A percentile compares a stretch with the other conserved stretches of the same genome.
Conservation (phyloP, 1,139 yeast species). For the Barnettozyma hawaiiensis region DNA sequence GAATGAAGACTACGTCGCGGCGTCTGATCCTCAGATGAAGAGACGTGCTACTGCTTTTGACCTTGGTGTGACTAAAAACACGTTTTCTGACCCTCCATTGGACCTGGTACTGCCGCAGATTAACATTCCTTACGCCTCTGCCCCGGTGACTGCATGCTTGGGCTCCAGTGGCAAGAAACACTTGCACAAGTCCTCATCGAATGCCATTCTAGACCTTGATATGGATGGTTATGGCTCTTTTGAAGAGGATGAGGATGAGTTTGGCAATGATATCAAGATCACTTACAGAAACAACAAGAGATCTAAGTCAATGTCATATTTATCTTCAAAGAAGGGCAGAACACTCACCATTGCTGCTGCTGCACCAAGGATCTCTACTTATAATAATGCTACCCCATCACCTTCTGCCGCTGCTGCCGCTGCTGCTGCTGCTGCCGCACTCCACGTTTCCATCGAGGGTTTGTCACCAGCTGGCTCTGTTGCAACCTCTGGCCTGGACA, state of each 20-base stretch:
- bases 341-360: constrained; percentile 78
- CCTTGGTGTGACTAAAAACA: constrained; percentile 21
- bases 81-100: constrained; percentile 40
- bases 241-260: constrained; percentile 42
- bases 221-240: constrained; percentile 36
- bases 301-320: constrained; percentile 58
- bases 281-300: constrained; percentile 43
- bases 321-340: constrained; percentile 41
- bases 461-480: constrained; percentile 24
- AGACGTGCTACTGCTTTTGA: constrained; percentile 28
- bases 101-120: constrained; percentile 45
- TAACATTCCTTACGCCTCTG: constrained; percentile 64
- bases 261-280: constrained; percentile 30
- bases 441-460: constrained; percentile 58
- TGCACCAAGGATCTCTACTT: constrained; percentile 69
- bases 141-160: constrained; percentile 72
- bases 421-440: constrained; percentile 57
- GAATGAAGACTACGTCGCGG: constrained; percentile 9
- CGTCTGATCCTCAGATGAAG: constrained; percentile 17
- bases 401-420: constrained; percentile 56
- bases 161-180: constrained; percentile 16
- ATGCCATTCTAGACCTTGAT: constrained; percentile 27
- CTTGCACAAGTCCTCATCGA: constrained; percentile 8
- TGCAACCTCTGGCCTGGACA: constrained; percentile 14
- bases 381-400: constrained; percentile 48